These are phyloP conservation scores for Triticum dicoccoides DNA, from an alignment of 176 grass and related monocot genomes.

Conservation along the genomic window DNA sequence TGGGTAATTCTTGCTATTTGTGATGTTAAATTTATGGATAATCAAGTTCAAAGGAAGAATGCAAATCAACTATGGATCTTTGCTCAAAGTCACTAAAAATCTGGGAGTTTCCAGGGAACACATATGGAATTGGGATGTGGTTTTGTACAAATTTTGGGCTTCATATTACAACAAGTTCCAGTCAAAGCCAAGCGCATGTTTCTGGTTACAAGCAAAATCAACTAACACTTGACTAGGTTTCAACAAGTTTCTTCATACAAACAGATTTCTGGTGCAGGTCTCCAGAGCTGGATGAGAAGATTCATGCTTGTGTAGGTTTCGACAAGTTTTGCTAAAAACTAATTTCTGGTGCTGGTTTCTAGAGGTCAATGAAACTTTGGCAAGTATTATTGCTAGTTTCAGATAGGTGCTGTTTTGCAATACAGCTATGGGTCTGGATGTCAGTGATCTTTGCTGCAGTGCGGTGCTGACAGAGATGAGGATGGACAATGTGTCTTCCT, in stretches of 20 bases:
- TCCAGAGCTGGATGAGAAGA: not conserved
- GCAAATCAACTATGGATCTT: not conserved
- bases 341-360: not conserved
- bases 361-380: not conserved
- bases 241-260: not conserved
- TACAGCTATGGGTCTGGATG: not conserved
- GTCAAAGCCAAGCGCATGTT: not conserved
- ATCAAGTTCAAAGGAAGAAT: not conserved
- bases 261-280: not conserved
- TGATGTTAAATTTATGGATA: not conserved
- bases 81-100: constrained; percentile 1
- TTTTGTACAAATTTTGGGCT: constrained; percentile 1
- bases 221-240: not conserved
- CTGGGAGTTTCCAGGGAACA: not conserved
- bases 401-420: not conserved
- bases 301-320: not conserved
- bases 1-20: not conserved
- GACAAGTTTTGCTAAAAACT: constrained; percentile 18
- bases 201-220: constrained; percentile 4
- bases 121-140: constrained; percentile 1
- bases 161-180: not conserved
- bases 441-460: not conserved
- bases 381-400: not conserved
- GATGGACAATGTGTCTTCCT: not conserved
- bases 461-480: not conserved